Percentiles rank a stretch among this genome's conserved stretches.
Evolutionary conservation across 2,329 filamentous ascomycete genomes (phyloP).

Genomic region (Trichoderma cornu-damae): DNA sequence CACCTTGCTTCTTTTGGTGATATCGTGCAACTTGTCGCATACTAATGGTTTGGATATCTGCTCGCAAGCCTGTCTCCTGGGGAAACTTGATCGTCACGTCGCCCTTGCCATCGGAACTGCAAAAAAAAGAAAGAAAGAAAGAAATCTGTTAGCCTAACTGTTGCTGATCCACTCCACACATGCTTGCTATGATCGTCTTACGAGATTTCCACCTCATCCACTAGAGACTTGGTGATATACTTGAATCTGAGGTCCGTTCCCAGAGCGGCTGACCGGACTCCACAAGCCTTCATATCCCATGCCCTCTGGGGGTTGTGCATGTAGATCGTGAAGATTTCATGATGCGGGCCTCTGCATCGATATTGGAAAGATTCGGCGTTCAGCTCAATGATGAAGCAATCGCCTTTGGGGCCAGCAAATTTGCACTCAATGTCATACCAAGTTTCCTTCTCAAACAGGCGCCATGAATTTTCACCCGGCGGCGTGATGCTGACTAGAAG

Average conservation of each 20-base stretch:
- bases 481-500: conserved; percentile 19
- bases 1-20: neutral
- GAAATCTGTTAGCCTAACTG: neutral
- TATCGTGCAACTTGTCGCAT: conserved; percentile 17
- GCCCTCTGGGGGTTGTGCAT: conserved; percentile 30
- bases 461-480: conserved; percentile 23
- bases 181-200: conserved; percentile 20
- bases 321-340: conserved; percentile 24
- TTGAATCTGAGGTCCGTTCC: conserved; percentile 19
- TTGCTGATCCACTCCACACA: neutral
- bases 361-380: conserved; percentile 26
- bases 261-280: conserved; percentile 19
- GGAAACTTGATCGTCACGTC: neutral
- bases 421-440: conserved; percentile 29
- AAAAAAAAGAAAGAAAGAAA: no score
- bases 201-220: conserved; percentile 25
- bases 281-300: conserved; percentile 32
- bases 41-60: neutral
- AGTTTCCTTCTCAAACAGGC: conserved; percentile 19
- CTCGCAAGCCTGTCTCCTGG: neutral
- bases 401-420: neutral
- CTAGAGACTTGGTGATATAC: conserved; percentile 23
- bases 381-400: conserved; percentile 26
- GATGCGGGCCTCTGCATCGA: conserved; percentile 20
- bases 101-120: neutral